phyloP scores from a whole-genome alignment of 2,329 filamentous ascomycete genomes.

The Fusarium scirpi region DNA sequence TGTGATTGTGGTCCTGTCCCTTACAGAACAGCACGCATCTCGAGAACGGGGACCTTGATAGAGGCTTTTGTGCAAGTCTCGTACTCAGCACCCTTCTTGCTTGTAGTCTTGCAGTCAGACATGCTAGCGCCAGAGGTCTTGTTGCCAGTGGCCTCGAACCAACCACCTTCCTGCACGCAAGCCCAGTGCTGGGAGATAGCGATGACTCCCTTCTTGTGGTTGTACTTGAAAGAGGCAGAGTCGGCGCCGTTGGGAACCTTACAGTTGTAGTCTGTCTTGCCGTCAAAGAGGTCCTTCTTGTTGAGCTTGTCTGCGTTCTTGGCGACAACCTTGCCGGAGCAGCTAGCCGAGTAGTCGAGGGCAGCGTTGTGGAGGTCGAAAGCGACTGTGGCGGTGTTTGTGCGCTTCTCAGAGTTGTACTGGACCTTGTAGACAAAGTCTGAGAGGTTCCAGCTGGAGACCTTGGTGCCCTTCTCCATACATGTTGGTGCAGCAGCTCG shows the following conservation, averaged over 20 bases:
- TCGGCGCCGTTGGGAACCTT: conserved; percentile 45
- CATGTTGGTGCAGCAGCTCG: conserved; percentile 35
- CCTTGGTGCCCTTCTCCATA: conserved; percentile 40
- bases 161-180: conserved; percentile 57
- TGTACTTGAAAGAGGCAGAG: conserved; percentile 59
- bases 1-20: background rate
- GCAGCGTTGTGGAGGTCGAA: conserved; percentile 64
- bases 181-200: conserved; percentile 62
- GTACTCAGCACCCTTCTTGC: conserved; percentile 49
- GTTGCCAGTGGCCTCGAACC: conserved; percentile 49
- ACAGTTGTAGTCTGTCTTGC: conserved; percentile 59
- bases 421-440: conserved; percentile 63
- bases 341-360: conserved; percentile 54
- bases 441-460: conserved; percentile 55
- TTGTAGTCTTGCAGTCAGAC: conserved; percentile 17
- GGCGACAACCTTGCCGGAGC: conserved; percentile 55
- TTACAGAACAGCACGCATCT: conserved; percentile 49
- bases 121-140: conserved; percentile 43
- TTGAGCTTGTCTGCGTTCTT: conserved; percentile 31
- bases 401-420: conserved; percentile 63
- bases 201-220: conserved; percentile 53
- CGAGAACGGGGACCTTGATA: conserved; percentile 44
- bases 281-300: conserved; percentile 62
- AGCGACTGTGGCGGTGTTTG: conserved; percentile 58
- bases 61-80: conserved; percentile 47